Evolutionary conservation across 1,139 yeast genomes (phyloP), one percentile per base, ranked within the genome.

Genomic region (Blastobotrys petasosporus): DNA sequence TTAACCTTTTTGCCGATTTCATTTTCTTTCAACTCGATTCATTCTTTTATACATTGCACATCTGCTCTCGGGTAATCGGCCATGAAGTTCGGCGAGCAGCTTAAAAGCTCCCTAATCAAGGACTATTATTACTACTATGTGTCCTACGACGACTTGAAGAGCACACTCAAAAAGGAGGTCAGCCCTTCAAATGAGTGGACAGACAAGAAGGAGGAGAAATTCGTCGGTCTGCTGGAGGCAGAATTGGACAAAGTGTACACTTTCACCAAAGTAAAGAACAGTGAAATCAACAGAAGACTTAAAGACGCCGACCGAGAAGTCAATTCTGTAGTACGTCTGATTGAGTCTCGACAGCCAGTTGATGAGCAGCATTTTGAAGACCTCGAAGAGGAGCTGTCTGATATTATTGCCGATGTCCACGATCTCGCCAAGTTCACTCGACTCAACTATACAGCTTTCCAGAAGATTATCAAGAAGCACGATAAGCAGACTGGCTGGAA

Each of bases 371-470:
- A 86, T 61, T 92, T 88, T 60, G 94, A 87, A 58, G 87, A 82
- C 50, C 75, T 92, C 57, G 97, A 92, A 67, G 94, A 85, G 55
- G 97, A 88, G 61, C 73, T 92, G 56, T 80, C 90, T 46, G 97
- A 90, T 59, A 82, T 92, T 55, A 90, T 92, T 66, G 97, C 97
- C 29, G 97, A 90, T 68, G 97, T 92, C 41, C 97, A 92, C 61
- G 98, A 92, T 66, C 75, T 92, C 61, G 96, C 95, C 55, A 90
- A 92, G 65, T 92, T 86, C 66, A 79, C 95, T 17, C 76, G 95
- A 54, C 76, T 92, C 63, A 92, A 92, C 66, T 92, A 90, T 69
- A 90, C 95, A 25, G 98, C 97, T 2, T 92, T 92, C 73, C 95
- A 85, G 65, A 92, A 92, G 67, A 92, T 92, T 57, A 80, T 92